Base-by-base conservation (phyloP, 371 early-diverging fungal genomes). In the Apophysomyces elegans region DNA sequence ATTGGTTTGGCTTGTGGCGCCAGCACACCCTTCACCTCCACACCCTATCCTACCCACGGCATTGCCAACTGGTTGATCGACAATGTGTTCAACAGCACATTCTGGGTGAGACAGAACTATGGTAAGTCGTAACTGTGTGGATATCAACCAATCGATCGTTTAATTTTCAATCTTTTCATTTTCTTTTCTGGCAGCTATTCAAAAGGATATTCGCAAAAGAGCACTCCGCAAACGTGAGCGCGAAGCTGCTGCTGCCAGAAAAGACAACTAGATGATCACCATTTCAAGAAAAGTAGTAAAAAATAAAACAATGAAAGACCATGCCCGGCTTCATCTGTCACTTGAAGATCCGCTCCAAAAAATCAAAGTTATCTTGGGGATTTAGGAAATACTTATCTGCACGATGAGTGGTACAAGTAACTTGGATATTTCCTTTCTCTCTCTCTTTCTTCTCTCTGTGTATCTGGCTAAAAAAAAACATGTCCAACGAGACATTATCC, bases 41-140 rank as follows among this genome's bases (percentile, higher is more conserved):
- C 94, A 14, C 94, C 97, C 44, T 95, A 87, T 71, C 85, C 88
- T 62, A 76, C 90, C 37, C 99, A 99, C 57, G 93, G 92, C 38
- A 32, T 96, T 45, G 67, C 84, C 62, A 88, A 88, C 67, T 95
- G 93, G 92, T 76, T 84, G 37, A 81, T 93, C 13, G 86, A 89
- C 66, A 89, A 85, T 56, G 59, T 92, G 16, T 84, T 89, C 37
- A 76, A 78, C 58, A 78, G 76, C 47, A 77, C 70, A 47, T 84
- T 87, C 76, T 91, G 90, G 86, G 79, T 91, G 56, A 83, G 82
- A 61, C 79, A 88, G 38, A 90, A 86, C 65, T 84, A 84, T 47
- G 79, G 86, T 83, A 83, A 63, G 70, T 61, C 16, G 12, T 8
- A 12, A 4, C 14, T 38, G 1, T 37, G 32, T 35, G 7, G 8